Base-by-base conservation (phyloP, 2,329 filamentous ascomycete genomes). In the Fusarium mangiferae region DNA sequence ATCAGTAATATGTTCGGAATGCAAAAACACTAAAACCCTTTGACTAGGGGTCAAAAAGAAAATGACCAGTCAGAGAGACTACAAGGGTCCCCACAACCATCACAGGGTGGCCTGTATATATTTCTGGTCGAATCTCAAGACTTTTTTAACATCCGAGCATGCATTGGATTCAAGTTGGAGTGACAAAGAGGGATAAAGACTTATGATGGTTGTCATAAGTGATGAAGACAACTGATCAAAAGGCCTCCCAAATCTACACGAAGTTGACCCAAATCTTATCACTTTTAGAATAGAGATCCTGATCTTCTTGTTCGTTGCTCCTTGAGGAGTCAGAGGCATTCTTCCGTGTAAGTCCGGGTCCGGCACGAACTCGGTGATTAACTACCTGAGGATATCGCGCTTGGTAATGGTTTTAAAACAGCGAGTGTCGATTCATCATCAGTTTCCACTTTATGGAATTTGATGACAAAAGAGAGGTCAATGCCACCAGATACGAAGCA, bases 401-500 rank as follows among this genome's bases (percentile, higher is more conserved):
- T 58, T 58, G 39, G 55, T 58, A 58, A 58, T 48, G 24, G 30
- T n/a, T 61, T 70, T 52, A 57, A 35, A n/a, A 57, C n/a, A 51
- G 48, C 18, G 48, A 70, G 57, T 49, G 41, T n/a, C 44, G 30
- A 46, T 54, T 63, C 38, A 30, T 36, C 55, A 58, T 46, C 41
- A 49, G 41, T 70, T 38, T 70, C 45, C 66, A 70, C 66, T 70
- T 70, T 65, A n/a, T n/a, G 41, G 41, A 26, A 15, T 14, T n/a
- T 20, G 20, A 36, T 58, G 41, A 49, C 30, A 58, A 58, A 49
- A 36, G 26, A 56, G 41, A 49, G 55, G 36, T 28, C 55, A 48
- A 48, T 36, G 41, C 14, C 24, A 28, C 20, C 35, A 42, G 45
- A 54, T 59, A 54, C 41, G 30, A 66, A 20, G n/a, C 26, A 56